These are phyloP conservation scores for Penicillium verhagenii DNA, from an alignment of 495 filamentous ascomycete genomes.

Conservation along the genomic window DNA sequence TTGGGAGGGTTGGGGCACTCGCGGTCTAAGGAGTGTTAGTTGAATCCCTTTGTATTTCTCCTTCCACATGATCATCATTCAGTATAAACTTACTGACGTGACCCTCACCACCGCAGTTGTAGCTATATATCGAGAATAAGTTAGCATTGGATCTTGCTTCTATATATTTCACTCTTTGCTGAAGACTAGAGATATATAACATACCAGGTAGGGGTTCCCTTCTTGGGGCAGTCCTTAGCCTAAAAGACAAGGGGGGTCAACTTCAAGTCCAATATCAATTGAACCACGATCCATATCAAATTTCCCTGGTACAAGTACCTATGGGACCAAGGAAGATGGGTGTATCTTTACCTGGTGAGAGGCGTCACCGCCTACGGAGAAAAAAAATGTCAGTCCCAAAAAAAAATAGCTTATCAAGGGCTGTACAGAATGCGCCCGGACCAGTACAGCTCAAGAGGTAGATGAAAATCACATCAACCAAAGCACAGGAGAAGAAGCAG, in stretches of 20 bases:
- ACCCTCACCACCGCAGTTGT: conserved; percentile 83
- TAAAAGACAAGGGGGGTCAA: conserved; percentile 24
- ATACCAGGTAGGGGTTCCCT: conserved; percentile 88
- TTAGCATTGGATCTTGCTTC: background rate
- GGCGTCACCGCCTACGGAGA: conserved; percentile 64
- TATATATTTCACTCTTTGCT: too few species aligned
- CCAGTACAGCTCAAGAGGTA: background rate
- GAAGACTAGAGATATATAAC: conserved; percentile 15
- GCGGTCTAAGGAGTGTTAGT: conserved; percentile 57
- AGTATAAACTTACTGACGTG: conserved; percentile 72
- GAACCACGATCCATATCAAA: background rate
- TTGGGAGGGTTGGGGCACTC: conserved; percentile 88
- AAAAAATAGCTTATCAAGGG: conserved; percentile 6
- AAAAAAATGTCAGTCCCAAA: conserved; percentile 32
- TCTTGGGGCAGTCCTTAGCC: conserved; percentile 94
- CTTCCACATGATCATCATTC: background rate
- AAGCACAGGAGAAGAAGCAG: background rate
- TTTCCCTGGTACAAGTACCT: background rate
- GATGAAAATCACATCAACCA: background rate
- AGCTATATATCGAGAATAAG: conserved; percentile 48
- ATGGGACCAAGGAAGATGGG: conserved; percentile 1
- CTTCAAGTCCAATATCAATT: background rate
- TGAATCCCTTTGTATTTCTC: background rate
- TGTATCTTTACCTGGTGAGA: conserved; percentile 62
- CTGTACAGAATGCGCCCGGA: background rate